Evolutionary conservation across 768 basidiomycete genomes (phyloP).

Genomic region (Porphyrellus cyaneotinctus): DNA sequence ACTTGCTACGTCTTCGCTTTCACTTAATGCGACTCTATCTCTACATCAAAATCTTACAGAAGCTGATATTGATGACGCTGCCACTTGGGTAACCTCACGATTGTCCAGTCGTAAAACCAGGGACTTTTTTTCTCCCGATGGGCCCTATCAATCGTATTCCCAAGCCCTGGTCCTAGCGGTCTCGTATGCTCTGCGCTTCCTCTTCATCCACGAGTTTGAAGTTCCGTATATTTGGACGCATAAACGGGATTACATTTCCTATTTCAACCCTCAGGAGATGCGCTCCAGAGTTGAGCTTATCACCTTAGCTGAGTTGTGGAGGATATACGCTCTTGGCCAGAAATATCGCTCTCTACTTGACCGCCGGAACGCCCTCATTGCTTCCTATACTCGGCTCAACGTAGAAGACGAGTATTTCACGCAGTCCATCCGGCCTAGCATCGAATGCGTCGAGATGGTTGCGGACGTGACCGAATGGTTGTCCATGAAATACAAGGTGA

Average conservation of each 20-base stretch:
- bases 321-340: constrained; percentile 83
- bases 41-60: constrained; percentile 61
- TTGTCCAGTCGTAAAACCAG: constrained; percentile 66
- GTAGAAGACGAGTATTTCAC: constrained; percentile 75
- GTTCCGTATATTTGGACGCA: constrained; percentile 95
- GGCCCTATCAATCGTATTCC: constrained; percentile 55
- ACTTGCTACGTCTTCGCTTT: constrained; percentile 81
- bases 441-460: constrained; percentile 83
- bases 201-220: constrained; percentile 87
- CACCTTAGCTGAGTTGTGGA: constrained; percentile 80
- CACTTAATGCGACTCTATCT: constrained; percentile 56
- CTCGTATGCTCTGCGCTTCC: constrained; percentile 67
- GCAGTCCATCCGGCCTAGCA: constrained; percentile 57
- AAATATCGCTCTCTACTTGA: constrained; percentile 85
- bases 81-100: constrained; percentile 83
- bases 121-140: constrained; percentile 68
- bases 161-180: constrained; percentile 75
- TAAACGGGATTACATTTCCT: constrained; percentile 85
- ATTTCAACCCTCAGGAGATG: constrained; percentile 68
- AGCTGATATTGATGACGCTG: constrained; percentile 73
- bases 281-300: constrained; percentile 68
- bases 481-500: constrained; percentile 74
- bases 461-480: constrained; percentile 93
- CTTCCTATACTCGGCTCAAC: constrained; percentile 65
- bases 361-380: constrained; percentile 57